Evolutionary conservation across 2,329 filamentous ascomycete species (phyloP), one percentile per base, ranked within the genome.

Genomic region (Fusarium verrucosum): DNA sequence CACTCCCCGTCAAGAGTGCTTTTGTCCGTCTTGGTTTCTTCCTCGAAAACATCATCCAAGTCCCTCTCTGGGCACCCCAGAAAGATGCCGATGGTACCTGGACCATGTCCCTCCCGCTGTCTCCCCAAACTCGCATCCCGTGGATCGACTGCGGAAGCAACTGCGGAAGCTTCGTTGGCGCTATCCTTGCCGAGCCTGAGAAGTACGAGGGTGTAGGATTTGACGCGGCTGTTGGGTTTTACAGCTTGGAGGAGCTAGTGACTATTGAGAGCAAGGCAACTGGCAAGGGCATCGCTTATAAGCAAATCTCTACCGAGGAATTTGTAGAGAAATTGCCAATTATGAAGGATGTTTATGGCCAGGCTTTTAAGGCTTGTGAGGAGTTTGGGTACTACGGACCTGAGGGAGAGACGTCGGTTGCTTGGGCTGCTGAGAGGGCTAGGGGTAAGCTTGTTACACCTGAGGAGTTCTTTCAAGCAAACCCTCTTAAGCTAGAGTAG

Each of bases 101-200:
- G 62, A 58, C 69, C 16, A 25, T 74, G 50, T 5, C 59, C 72
- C 50, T 68, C 7, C 51, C 47, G 8, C 13, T 56, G 6, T 58
- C 45, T 20, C 70, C 58, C 28, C 70, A 72, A 14, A 71, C 75
- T 1, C 65, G 71, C 40, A 53, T 84, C 4, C 82, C 82, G 1
- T 69, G 81, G 35, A 75, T 85, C 50, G 80, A 83, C 54, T 76
- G 77, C 16, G 73, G 71, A 2, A 68, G 66, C 0, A 81, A 85
- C 54, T 80, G 78, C 1, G 83, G 82, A 10, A 78, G 78, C 44
- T 82, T 73, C 53, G 62, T 80, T 8, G 76, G 70, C 4, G 73
- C 77, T 8, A 78, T 82, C 20, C 73, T 82, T 0, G 76, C 74
- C 2, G 70, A 83, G 14, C 79, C 79, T 0, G 79, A 80, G 0